A percentile compares a stretch with the other conserved stretches of the same genome.
These are phyloP conservation scores for Suillus subaureus DNA, from an alignment of 768 basidiomycete species.

Conservation along the genomic window DNA sequence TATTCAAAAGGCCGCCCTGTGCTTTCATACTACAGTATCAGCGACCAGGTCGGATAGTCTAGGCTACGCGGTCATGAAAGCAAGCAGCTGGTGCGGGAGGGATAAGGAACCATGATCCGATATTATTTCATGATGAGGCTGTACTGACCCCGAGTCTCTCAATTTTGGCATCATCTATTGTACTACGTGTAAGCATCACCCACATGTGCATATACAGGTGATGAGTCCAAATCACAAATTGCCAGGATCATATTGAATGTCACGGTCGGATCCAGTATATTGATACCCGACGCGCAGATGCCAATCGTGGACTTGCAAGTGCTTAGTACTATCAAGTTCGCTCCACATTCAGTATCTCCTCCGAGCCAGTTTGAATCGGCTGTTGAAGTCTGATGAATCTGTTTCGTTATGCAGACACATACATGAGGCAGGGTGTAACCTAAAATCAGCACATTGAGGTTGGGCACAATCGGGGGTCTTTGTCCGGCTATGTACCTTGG, in stretches of 20 bases:
- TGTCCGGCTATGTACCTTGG: neutral
- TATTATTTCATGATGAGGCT: neutral
- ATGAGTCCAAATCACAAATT: too few species aligned
- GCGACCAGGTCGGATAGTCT: constrained; percentile 1
- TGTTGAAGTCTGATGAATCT: neutral
- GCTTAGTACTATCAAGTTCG: neutral
- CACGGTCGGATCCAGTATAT: neutral
- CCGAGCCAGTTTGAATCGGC: neutral
- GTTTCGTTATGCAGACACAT: neutral
- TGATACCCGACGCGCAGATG: neutral
- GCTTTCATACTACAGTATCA: neutral
- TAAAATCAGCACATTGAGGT: neutral
- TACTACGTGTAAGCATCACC: too few species aligned
- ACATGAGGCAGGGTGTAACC: neutral
- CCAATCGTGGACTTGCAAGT: neutral
- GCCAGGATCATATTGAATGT: too few species aligned
- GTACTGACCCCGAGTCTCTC: neutral
- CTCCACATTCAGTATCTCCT: neutral
- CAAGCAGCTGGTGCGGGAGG: neutral
- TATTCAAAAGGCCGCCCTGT: constrained; percentile 4
- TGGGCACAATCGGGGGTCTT: neutral
- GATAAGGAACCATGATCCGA: neutral
- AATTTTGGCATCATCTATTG: too few species aligned
- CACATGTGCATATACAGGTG: too few species aligned
- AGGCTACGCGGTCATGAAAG: constrained; percentile 3